Percentiles rank a stretch among this genome's conserved stretches.
phyloP scores from a whole-genome alignment of 169 alveolate genomes.

The Eimeria zaria region DNA sequence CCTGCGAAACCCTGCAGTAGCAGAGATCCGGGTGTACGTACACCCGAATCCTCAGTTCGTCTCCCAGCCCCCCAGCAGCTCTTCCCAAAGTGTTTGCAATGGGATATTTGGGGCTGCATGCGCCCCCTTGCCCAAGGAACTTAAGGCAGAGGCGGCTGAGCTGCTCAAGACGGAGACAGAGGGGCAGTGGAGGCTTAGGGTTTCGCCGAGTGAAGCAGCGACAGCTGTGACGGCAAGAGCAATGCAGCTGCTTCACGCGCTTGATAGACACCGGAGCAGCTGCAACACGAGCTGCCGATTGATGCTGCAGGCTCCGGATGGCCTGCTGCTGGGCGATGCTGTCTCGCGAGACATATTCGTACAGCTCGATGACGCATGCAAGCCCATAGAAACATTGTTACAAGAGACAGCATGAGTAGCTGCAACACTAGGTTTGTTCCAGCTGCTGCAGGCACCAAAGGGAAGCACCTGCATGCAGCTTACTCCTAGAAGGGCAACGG shows the following conservation, averaged over 20 bases:
- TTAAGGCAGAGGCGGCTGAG: background rate
- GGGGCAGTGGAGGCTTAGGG: slow-evolving; percentile 1
- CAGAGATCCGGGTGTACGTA: slow-evolving; percentile 48
- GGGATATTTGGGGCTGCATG: background rate
- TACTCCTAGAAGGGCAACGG: background rate
- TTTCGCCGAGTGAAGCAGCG: background rate
- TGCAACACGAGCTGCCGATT: slow-evolving; percentile 32
- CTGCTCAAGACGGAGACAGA: background rate
- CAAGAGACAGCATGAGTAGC: background rate
- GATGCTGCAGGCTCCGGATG: slow-evolving; percentile 37
- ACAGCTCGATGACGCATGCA: slow-evolving; percentile 11
- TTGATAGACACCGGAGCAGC: slow-evolving; percentile 16
- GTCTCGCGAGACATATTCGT: slow-evolving; percentile 26
- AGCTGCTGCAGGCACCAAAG: background rate
- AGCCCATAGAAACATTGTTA: background rate
- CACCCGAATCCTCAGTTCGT: background rate
- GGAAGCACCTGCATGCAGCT: background rate
- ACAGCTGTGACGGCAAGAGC: background rate
- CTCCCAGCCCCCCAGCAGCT: background rate
- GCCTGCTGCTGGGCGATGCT: slow-evolving; percentile 51
- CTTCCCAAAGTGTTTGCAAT: background rate
- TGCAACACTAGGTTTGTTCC: background rate
- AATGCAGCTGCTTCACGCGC: slow-evolving; percentile 30
- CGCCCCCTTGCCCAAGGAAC: background rate
- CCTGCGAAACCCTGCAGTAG: slow-evolving; percentile 54